Base-by-base conservation (phyloP, 169 alveolate genomes). In the Babesia divergens region DNA sequence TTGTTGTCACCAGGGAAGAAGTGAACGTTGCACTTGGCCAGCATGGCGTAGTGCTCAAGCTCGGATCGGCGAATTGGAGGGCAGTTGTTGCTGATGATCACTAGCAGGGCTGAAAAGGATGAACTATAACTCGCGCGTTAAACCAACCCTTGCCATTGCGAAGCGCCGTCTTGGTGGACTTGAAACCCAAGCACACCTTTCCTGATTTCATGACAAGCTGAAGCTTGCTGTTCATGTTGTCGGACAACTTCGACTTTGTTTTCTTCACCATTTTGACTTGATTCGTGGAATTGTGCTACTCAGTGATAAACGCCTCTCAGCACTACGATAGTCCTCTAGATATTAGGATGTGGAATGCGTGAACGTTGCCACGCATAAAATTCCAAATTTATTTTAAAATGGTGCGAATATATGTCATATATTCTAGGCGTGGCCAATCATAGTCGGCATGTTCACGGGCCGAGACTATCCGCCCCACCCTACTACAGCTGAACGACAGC, bases 141-240 rank as follows among this genome's bases (percentile, higher is more conserved):
- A 0, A 52, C 89, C 83, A 82, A 83, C 97, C 97, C 72, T 91
- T 86, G 60, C 99, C 98, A 69, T 92, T 94, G 81, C 99, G 95
- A 76, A 97, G 77, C 9, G 98, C 91, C 69, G 95, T 93, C 74
- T 96, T 80, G 75, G 99, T 93, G 54, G 97, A 93, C 89, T 95
- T 94, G 91, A 94, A 94, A 58, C 99, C 99, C 69, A 94, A 82
- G 84, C 91, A 82, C 69, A 85, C 95, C 91, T 97, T 96, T 52
- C 99, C 99, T 44, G 98, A 94, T 84, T 96, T 96, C 96, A 97
- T 96, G 65, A 95, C 99, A 72, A 97, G 94, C 82, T 96, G 98
- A 47, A 97, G 91, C 82, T 95, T 94, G 65, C 94, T 84, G 93
- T 96, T 95, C 81, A 96, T 96, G 90, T 94, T 93, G 77, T 96